Evolutionary conservation across 108 stramenopile genomes (phyloP).

Genomic region (Parmales sp.): DNA sequence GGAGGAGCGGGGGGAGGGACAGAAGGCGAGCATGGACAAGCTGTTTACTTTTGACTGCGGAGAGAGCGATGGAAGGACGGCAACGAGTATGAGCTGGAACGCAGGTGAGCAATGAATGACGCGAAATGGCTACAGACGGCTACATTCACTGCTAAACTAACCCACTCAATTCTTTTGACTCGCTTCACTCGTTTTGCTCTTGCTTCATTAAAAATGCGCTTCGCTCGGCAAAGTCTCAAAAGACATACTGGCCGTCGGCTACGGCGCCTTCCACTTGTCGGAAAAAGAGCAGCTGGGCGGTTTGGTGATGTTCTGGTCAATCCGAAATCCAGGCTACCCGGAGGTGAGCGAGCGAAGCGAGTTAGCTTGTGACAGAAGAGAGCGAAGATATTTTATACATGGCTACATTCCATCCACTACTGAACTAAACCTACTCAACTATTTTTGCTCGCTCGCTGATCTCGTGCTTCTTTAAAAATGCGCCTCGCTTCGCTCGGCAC

Average conservation of each 20-base stretch:
- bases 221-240: slow-evolving; percentile 11
- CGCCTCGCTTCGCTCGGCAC: no score
- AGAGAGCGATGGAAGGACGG: slow-evolving; percentile 10
- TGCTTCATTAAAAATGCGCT: slow-evolving; percentile 8
- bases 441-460: no score
- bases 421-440: no score
- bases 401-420: no score
- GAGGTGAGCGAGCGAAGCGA: no score
- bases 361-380: no score
- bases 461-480: no score
- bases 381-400: no score
- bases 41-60: slow-evolving; percentile 18
- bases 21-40: slow-evolving; percentile 20
- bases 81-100: slow-evolving; percentile 33
- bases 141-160: not conserved
- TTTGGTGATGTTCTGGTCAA: slow-evolving; percentile 41
- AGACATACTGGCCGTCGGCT: slow-evolving; percentile 44
- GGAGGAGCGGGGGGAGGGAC: slow-evolving; percentile 17
- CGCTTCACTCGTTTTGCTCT: no score
- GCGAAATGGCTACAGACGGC: not conserved
- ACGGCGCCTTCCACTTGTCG: slow-evolving; percentile 25
- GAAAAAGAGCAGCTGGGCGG: slow-evolving; percentile 23
- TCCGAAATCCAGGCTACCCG: slow-evolving; percentile 42
- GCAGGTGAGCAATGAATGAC: not conserved
- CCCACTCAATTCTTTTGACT: not conserved